phyloP scores from a whole-genome alignment of 352 stramenopile species.

The Halophytophthora batemanensis region DNA sequence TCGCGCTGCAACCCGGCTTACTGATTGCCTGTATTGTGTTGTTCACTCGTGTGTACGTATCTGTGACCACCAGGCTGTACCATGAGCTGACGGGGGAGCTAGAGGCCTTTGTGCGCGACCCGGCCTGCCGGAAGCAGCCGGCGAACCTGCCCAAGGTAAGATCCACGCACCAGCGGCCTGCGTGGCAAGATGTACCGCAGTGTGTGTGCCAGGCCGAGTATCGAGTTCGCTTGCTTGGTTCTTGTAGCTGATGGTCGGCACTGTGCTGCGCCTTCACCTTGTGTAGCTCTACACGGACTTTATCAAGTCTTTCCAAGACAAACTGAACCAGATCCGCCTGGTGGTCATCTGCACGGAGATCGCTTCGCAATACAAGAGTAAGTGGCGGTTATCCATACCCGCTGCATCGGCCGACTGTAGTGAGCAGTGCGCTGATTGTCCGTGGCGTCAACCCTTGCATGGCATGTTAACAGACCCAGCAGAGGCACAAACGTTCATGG shows the following conservation, averaged over 20 bases:
- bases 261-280: too few species aligned
- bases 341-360: constrained; percentile 92
- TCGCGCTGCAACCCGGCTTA: constrained; percentile 1
- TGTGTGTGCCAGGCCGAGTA: too few species aligned
- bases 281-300: constrained; percentile 92
- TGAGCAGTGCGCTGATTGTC: constrained; percentile 15
- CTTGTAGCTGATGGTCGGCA: background rate
- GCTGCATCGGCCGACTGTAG: constrained; percentile 4
- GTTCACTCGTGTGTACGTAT: background rate
- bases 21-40: background rate
- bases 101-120: constrained; percentile 90
- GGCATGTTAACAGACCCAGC: constrained; percentile 33
- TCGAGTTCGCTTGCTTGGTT: too few species aligned
- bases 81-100: constrained; percentile 96
- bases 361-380: constrained; percentile 62
- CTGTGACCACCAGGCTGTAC: constrained; percentile 84
- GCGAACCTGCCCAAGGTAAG: constrained; percentile 47
- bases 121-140: constrained; percentile 53
- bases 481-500: constrained; percentile 71
- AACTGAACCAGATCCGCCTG: constrained; percentile 95
- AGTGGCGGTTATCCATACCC: constrained; percentile 1
- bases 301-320: constrained; percentile 92
- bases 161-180: background rate
- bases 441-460: constrained; percentile 4
- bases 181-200: too few species aligned